Conservation (phyloP, 768 basidiomycete species). For the Rhizopogon sp. region DNA sequence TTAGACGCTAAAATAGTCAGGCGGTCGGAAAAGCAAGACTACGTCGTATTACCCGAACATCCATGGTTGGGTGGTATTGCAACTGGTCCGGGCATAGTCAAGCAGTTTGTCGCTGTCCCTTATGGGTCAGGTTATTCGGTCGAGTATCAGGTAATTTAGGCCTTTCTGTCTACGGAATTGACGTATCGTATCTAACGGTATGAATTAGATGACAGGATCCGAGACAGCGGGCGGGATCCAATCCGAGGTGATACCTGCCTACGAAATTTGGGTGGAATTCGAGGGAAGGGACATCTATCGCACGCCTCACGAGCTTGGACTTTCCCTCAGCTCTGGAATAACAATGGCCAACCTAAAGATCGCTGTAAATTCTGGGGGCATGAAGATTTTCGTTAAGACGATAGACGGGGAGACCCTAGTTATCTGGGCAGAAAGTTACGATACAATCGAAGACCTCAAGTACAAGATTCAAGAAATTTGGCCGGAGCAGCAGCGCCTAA, state of each 20-base stretch:
- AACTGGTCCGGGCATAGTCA: constrained; percentile 13
- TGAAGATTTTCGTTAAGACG: constrained; percentile 81
- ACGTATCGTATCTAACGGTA: neutral
- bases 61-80: constrained; percentile 16
- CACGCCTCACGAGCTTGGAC: neutral
- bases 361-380: constrained; percentile 39
- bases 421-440: constrained; percentile 77
- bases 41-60: constrained; percentile 5
- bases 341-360: neutral
- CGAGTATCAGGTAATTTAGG: constrained; percentile 11
- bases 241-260: constrained; percentile 1
- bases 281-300: neutral
- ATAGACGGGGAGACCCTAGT: constrained; percentile 83
- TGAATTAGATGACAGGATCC: neutral
- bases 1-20: neutral
- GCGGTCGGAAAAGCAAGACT: constrained; percentile 17
- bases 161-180: neutral
- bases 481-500: constrained; percentile 73
- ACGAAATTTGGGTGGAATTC: neutral
- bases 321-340: neutral
- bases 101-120: constrained; percentile 17
- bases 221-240: constrained; percentile 8
- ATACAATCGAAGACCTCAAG: constrained; percentile 82
- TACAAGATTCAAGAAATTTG: constrained; percentile 70
- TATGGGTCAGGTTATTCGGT: too few species aligned